Conservation (phyloP, 371 early-diverging fungal species). For the Syncephalastrum sp. region DNA sequence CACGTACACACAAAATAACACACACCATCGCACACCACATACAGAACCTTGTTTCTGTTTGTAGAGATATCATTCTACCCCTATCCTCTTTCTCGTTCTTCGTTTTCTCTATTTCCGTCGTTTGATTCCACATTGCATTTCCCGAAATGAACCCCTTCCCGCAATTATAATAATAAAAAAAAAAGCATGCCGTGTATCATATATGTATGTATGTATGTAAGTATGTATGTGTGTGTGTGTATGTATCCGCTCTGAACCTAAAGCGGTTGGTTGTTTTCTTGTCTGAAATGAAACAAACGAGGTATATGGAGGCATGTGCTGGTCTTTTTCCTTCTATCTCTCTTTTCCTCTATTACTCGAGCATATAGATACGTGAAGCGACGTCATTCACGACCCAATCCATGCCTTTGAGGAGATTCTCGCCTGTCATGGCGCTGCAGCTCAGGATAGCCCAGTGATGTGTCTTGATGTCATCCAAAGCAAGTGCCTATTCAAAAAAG, state of each 20-base stretch:
- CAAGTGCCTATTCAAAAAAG: constrained; percentile 53
- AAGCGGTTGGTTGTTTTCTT: too few relatives aligned
- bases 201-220: too few relatives aligned
- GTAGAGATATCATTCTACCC: neutral
- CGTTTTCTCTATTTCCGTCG: constrained; percentile 2
- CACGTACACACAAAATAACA: too few relatives aligned
- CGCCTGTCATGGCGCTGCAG: constrained; percentile 92
- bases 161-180: too few relatives aligned
- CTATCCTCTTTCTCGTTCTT: constrained; percentile 1
- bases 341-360: constrained; percentile 39
- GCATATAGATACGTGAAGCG: constrained; percentile 79
- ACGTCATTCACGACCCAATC: constrained; percentile 95
- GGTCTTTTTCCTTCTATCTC: neutral
- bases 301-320: neutral
- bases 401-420: constrained; percentile 83
- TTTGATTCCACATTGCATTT: too few relatives aligned
- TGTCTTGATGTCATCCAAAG: constrained; percentile 71
- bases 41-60: too few relatives aligned
- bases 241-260: too few relatives aligned
- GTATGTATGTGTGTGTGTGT: too few relatives aligned
- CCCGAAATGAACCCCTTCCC: too few relatives aligned
- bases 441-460: constrained; percentile 92
- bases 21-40: too few relatives aligned
- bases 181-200: too few relatives aligned
- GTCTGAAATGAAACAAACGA: constrained; percentile 1